phyloP scores from a whole-genome alignment of 1,284 basidiomycete genomes.

The Cystobasidium slooffiae region DNA sequence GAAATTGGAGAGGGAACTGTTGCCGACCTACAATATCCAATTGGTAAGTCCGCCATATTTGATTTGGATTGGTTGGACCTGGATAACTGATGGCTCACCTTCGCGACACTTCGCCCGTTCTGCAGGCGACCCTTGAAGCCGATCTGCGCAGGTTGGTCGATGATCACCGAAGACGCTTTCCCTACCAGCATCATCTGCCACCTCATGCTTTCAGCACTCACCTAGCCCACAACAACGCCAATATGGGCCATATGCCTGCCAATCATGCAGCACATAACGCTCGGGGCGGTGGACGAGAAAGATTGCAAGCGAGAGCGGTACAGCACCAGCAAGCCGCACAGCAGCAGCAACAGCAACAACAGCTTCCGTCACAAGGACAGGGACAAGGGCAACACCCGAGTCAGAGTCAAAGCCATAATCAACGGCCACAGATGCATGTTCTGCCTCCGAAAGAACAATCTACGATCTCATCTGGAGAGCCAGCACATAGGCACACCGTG shows the following conservation, averaged over 20 bases:
- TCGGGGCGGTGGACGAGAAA: slow-evolving; percentile 8
- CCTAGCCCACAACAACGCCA: neutral
- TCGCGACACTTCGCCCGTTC: too few species aligned
- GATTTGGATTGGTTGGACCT: too few species aligned
- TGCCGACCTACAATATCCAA: slow-evolving; percentile 40
- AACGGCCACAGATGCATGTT: too few species aligned
- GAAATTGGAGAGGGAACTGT: slow-evolving; percentile 37
- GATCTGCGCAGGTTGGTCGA: slow-evolving; percentile 41
- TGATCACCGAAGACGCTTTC: slow-evolving; percentile 34
- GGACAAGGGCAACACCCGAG: neutral
- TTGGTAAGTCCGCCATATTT: slow-evolving; percentile 10
- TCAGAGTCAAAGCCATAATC: too few species aligned
- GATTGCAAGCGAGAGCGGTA: slow-evolving; percentile 16
- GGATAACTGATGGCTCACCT: too few species aligned
- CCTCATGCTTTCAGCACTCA: slow-evolving; percentile 18
- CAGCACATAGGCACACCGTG: too few species aligned
- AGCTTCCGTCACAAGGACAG: neutral
- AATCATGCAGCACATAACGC: neutral
- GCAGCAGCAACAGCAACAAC: slow-evolving; percentile 6
- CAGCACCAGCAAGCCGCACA: slow-evolving; percentile 7
- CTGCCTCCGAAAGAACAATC: too few species aligned
- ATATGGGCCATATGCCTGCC: neutral
- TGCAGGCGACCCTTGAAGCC: slow-evolving; percentile 42
- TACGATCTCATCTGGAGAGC: too few species aligned
- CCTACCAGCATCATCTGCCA: slow-evolving; percentile 30